These are phyloP conservation scores for Penicillium polonicum DNA, from an alignment of 2,329 filamentous ascomycete species.

Conservation along the genomic window DNA sequence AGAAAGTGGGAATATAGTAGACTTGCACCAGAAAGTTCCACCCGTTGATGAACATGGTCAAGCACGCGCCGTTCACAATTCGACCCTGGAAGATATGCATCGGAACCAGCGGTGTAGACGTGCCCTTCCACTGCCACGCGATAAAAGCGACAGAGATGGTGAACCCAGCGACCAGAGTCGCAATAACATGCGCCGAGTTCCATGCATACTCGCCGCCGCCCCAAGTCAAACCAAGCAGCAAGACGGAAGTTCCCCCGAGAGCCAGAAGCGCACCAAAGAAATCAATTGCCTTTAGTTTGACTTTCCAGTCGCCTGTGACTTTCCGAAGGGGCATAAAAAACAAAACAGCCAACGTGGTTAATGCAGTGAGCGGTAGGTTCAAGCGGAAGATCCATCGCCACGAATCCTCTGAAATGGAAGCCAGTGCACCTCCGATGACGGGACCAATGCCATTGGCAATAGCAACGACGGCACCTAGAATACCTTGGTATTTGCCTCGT, in stretches of 20 bases:
- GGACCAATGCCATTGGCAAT: slow-evolving; percentile 57
- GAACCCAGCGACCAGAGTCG: slow-evolving; percentile 53
- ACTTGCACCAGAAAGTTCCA: slow-evolving; percentile 62
- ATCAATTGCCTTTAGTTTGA: slow-evolving; percentile 54
- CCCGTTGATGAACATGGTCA: slow-evolving; percentile 59
- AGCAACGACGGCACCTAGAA: slow-evolving; percentile 51
- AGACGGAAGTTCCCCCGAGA: slow-evolving; percentile 45
- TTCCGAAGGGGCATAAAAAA: slow-evolving; percentile 59
- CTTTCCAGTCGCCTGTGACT: slow-evolving; percentile 53
- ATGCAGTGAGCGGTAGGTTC: slow-evolving; percentile 53
- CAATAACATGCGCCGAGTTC: slow-evolving; percentile 56
- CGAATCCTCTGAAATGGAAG: slow-evolving; percentile 47
- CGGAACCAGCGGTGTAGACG: slow-evolving; percentile 25
- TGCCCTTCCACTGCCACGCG: slow-evolving; percentile 38
- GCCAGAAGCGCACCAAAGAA: slow-evolving; percentile 51
- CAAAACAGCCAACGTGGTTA: slow-evolving; percentile 50
- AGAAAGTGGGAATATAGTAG: slow-evolving; percentile 63
- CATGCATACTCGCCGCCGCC: slow-evolving; percentile 60
- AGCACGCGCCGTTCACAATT: slow-evolving; percentile 56
- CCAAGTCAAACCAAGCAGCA: slow-evolving; percentile 57
- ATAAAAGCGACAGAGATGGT: slow-evolving; percentile 30
- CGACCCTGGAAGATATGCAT: slow-evolving; percentile 56
- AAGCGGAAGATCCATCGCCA: slow-evolving; percentile 57
- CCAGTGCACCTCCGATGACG: slow-evolving; percentile 54
- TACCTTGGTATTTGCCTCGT: slow-evolving; percentile 61